These are phyloP conservation scores for Yamadazyma phyllophila DNA, from an alignment of 805 yeast species.

Conservation along the genomic window DNA sequence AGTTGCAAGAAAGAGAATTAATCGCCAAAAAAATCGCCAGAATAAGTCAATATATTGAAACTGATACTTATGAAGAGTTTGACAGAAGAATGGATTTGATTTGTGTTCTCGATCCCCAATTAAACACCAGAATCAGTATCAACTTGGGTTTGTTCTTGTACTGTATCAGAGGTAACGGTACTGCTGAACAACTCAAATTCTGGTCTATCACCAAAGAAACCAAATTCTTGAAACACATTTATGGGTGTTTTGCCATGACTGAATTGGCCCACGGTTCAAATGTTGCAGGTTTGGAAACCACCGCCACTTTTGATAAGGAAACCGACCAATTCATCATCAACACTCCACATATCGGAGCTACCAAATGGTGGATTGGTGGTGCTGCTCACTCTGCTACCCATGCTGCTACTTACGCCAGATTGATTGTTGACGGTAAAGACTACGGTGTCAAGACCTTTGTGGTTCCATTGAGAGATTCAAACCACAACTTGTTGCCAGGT, in stretches of 20 bases:
- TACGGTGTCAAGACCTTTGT: slow-evolving; percentile 47
- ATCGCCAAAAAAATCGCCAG: slow-evolving; percentile 63
- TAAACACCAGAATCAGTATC: slow-evolving; percentile 81
- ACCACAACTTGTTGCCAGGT: slow-evolving; percentile 44
- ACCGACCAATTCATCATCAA: slow-evolving; percentile 43
- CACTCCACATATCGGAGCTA: slow-evolving; percentile 49
- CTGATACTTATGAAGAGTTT: slow-evolving; percentile 43
- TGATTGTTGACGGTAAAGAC: slow-evolving; percentile 43
- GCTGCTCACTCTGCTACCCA: slow-evolving; percentile 50
- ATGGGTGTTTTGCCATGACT: slow-evolving; percentile 64
- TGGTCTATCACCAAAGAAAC: slow-evolving; percentile 79
- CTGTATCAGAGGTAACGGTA: slow-evolving; percentile 84
- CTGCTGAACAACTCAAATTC: slow-evolving; percentile 75
- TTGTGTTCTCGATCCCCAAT: slow-evolving; percentile 72
- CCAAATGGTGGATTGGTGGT: slow-evolving; percentile 52
- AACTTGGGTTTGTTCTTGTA: slow-evolving; percentile 82
- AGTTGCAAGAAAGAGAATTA: slow-evolving; percentile 54
- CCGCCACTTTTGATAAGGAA: slow-evolving; percentile 43
- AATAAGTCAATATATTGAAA: slow-evolving; percentile 60
- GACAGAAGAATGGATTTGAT: slow-evolving; percentile 58
- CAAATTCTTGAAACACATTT: slow-evolving; percentile 51
- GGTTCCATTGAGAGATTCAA: slow-evolving; percentile 45
- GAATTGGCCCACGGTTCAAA: slow-evolving; percentile 66
- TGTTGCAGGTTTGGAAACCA: slow-evolving; percentile 57
- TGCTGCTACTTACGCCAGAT: slow-evolving; percentile 39